Percentiles rank a stretch among this genome's conserved stretches.
Evolutionary conservation across 2,329 filamentous ascomycete species (phyloP).

Genomic region (Xylaria sp.): DNA sequence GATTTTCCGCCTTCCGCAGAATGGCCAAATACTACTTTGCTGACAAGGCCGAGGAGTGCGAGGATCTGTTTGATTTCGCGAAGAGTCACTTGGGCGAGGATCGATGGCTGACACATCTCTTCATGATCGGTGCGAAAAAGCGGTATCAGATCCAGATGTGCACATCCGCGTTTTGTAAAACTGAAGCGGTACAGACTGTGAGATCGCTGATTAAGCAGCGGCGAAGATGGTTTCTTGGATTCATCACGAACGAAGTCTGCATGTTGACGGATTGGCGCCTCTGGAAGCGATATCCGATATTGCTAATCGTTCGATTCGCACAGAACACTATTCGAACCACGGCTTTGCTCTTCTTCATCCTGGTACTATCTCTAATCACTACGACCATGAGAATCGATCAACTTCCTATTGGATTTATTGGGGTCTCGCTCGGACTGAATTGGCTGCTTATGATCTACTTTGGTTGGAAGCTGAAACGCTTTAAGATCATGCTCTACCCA

Average conservation of each 20-base stretch:
- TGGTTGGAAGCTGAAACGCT: constrained; percentile 83
- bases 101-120: constrained; percentile 95
- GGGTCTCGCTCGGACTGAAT: constrained; percentile 89
- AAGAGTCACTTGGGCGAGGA: constrained; percentile 97
- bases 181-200: constrained; percentile 92
- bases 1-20: constrained; percentile 93
- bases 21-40: constrained; percentile 99
- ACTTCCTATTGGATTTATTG: constrained; percentile 92
- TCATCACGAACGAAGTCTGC: constrained; percentile 97
- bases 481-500: constrained; percentile 94
- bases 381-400: constrained; percentile 82
- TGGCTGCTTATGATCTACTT: constrained; percentile 98
- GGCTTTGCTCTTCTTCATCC: constrained; percentile 91
- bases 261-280: constrained; percentile 96
- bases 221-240: constrained; percentile 94
- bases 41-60: constrained; percentile 93
- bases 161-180: constrained; percentile 97
- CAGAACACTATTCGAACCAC: constrained; percentile 97
- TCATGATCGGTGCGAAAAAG: constrained; percentile 97
- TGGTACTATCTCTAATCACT: constrained; percentile 85
- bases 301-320: constrained; percentile 89
- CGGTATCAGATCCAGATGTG: constrained; percentile 98
- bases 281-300: constrained; percentile 89
- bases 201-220: constrained; percentile 90
- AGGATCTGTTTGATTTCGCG: constrained; percentile 95